Evolutionary conservation across 345 rosid species (phyloP), one percentile per base, ranked within the genome.

Genomic region (Isatis tinctoria): DNA sequence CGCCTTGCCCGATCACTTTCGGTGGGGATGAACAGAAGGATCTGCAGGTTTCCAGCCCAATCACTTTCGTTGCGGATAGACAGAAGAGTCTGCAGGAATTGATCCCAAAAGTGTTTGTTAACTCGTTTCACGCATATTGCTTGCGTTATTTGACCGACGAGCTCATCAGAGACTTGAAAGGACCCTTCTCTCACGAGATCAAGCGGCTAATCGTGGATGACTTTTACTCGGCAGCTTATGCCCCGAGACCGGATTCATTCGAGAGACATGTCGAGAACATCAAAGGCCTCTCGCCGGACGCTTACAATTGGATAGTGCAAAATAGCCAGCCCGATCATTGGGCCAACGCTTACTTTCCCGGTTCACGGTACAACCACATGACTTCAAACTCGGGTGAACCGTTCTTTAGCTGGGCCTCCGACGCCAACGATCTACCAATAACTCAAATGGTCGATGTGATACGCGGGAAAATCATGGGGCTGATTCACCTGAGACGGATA

Each of bases 391-490:
- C 90, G 20, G 96, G 96, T 4, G 90, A 88, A 73, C 84, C 83
- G 27, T 94, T 94, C 74, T 91, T 88, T 65, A 84, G 86, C 62
- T 94, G 97, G 90, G 88, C 76, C 5, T 83, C 97, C 0, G 97
- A 94, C 24, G 90, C 96, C 22, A 82, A 91, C 24, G 98, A 91
- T 35, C 77, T 94, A 18, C 98, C 97, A 8, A 94, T 94, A 68
- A 94, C 96, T 12, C 97, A 94, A 70, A 87, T 90, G 98, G 91
- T 94, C 39, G 96, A 94, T 68, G 85, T 83, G 70, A 85, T 94
- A 65, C 80, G 87, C 6, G 83, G 87, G 49, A 94, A 87, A 78
- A 87, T 91, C 64, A 83, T 83, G 96, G 93, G 83, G 72, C 74
- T 88, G 70, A 84, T 91, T 43, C 81, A 88, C 60, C 65, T 80